These are phyloP conservation scores for Trypanosoma congolense DNA, from an alignment of 208 protist genomes.

Conservation along the genomic window DNA sequence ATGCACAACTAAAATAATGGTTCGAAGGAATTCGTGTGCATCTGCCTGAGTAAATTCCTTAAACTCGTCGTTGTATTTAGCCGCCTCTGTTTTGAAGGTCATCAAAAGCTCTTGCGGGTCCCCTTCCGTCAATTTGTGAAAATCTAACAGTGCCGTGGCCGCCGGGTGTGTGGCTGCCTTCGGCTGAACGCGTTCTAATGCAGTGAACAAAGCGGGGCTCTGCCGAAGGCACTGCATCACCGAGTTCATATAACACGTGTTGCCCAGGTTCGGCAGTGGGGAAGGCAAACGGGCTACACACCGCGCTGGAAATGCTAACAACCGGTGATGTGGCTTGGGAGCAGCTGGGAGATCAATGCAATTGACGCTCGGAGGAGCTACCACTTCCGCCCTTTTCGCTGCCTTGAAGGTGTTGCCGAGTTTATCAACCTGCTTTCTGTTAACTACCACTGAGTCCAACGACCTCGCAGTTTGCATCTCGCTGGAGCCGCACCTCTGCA, in stretches of 20 bases:
- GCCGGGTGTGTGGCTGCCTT: constrained; percentile 13
- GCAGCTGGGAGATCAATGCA: not conserved
- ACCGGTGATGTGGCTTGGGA: not conserved
- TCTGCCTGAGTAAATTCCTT: constrained; percentile 78
- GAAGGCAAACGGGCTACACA: constrained; percentile 21
- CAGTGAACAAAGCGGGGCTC: constrained; percentile 34
- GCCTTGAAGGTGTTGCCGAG: no score
- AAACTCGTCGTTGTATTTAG: constrained; percentile 72
- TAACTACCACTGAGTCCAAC: no score
- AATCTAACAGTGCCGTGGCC: constrained; percentile 38
- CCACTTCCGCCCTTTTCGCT: no score
- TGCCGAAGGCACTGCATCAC: constrained; percentile 90
- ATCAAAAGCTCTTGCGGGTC: constrained; percentile 31
- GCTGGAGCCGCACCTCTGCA: no score
- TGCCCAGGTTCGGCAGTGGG: constrained; percentile 85
- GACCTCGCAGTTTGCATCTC: no score
- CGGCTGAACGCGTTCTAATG: constrained; percentile 27
- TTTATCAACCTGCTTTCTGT: no score
- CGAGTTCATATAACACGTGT: constrained; percentile 97
- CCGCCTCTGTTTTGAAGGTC: constrained; percentile 53
- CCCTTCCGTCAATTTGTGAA: constrained; percentile 11
- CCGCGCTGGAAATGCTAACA: not conserved
- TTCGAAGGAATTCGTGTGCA: constrained; percentile 88
- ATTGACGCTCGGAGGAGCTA: no score
- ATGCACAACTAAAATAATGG: constrained; percentile 82